A percentile compares a stretch with the other conserved stretches of the same genome.
Evolutionary conservation across 257 asterid species (phyloP).

Genomic region (Lycium ferocissimum): DNA sequence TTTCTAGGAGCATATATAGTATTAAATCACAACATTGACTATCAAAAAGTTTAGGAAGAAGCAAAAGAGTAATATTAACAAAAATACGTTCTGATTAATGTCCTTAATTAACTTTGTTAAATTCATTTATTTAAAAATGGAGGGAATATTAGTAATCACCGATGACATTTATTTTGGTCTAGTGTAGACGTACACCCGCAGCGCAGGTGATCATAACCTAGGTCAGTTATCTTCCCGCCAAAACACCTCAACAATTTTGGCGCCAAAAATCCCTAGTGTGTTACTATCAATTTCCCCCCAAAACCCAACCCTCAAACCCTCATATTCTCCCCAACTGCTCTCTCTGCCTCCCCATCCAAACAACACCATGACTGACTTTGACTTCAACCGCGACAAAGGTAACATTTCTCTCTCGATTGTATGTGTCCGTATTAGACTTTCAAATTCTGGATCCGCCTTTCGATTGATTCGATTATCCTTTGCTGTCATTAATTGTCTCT

Average conservation of each 20-base stretch:
- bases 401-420: background rate
- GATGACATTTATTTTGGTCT: no score
- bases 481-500: background rate
- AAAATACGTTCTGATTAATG: no score
- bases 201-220: slow-evolving; percentile 20
- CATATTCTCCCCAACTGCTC: background rate
- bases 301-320: background rate
- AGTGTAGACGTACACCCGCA: background rate
- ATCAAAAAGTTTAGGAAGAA: no score
- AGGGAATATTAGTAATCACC: background rate
- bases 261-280: slow-evolving; percentile 49
- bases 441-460: background rate
- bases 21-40: no score
- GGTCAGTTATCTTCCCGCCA: slow-evolving; percentile 65
- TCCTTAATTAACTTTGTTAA: no score
- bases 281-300: slow-evolving; percentile 20
- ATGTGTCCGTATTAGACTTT: background rate
- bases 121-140: no score
- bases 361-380: slow-evolving; percentile 60
- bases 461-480: background rate
- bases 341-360: slow-evolving; percentile 26
- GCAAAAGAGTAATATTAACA: no score
- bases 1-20: no score
- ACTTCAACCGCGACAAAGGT: slow-evolving; percentile 77
- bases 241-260: slow-evolving; percentile 45